Percentiles rank a stretch among this genome's conserved stretches.
phyloP scores from a whole-genome alignment of 306 rosid genomes.

The Senna siamea region DNA sequence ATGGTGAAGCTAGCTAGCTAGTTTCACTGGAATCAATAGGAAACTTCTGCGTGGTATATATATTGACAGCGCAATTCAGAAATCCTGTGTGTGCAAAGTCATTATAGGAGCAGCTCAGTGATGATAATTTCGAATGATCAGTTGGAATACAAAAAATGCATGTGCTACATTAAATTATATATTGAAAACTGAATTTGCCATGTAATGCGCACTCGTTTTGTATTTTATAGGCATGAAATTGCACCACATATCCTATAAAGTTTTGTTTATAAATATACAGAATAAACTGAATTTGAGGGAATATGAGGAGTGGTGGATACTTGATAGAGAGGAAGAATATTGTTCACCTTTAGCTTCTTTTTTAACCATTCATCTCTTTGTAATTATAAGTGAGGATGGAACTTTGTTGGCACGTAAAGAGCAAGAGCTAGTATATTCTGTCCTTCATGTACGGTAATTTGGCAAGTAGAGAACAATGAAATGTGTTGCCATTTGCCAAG shows the following conservation, averaged over 20 bases:
- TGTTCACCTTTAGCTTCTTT: background rate
- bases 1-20: slow-evolving; percentile 33
- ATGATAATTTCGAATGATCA: no score
- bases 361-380: background rate
- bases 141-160: background rate
- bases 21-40: no score
- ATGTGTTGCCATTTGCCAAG: no score
- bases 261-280: background rate
- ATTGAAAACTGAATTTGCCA: background rate
- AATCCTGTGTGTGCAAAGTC: background rate
- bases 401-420: background rate
- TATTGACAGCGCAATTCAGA: background rate
- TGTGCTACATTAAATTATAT: no score
- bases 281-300: background rate
- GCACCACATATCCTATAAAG: background rate
- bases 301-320: background rate
- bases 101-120: background rate
- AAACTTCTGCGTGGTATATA: slow-evolving; percentile 10
- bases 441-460: background rate
- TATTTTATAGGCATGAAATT: background rate
- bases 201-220: background rate
- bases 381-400: background rate
- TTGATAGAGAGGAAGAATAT: background rate
- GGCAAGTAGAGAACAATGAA: background rate
- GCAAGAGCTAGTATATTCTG: background rate